Percentiles rank a stretch among this genome's conserved stretches.
These are phyloP conservation scores for Irpex rosettiformis DNA, from an alignment of 1,284 basidiomycete genomes.

Conservation along the genomic window DNA sequence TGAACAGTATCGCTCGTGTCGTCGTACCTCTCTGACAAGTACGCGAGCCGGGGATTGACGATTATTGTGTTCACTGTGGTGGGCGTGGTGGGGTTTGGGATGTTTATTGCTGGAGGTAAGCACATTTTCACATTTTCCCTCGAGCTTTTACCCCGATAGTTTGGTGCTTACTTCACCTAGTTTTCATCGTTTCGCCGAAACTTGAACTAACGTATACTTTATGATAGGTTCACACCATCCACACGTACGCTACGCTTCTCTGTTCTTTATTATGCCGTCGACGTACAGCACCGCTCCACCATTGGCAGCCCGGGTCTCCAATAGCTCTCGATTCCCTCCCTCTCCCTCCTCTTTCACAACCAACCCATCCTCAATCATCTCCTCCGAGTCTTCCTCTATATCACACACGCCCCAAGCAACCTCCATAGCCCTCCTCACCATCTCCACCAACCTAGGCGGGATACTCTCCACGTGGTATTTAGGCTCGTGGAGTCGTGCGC, in stretches of 20 bases:
- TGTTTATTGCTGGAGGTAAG: constrained; percentile 59
- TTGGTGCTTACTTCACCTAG: no score
- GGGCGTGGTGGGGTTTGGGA: constrained; percentile 46
- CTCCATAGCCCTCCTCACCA: constrained; percentile 62
- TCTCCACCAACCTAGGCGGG: constrained; percentile 63
- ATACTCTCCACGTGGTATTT: constrained; percentile 50
- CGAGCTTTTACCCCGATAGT: no score
- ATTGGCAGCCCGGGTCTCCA: constrained; percentile 60
- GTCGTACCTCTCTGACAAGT: not conserved
- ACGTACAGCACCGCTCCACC: constrained; percentile 61
- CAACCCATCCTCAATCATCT: not conserved
- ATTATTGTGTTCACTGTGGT: constrained; percentile 41
- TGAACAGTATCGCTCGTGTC: not conserved
- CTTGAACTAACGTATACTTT: no score
- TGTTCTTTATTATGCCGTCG: constrained; percentile 57
- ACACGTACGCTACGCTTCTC: constrained; percentile 41
- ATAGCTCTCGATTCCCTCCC: constrained; percentile 47
- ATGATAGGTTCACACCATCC: not conserved
- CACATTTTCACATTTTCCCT: no score
- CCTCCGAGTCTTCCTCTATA: not conserved
- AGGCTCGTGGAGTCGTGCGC: constrained; percentile 13
- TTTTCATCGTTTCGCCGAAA: no score
- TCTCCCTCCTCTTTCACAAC: constrained; percentile 34
- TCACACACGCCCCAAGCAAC: constrained; percentile 62
- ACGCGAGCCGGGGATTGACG: not conserved